phyloP scores from a whole-genome alignment of 1,284 basidiomycete species.

The Malassezia pachydermatis region DNA sequence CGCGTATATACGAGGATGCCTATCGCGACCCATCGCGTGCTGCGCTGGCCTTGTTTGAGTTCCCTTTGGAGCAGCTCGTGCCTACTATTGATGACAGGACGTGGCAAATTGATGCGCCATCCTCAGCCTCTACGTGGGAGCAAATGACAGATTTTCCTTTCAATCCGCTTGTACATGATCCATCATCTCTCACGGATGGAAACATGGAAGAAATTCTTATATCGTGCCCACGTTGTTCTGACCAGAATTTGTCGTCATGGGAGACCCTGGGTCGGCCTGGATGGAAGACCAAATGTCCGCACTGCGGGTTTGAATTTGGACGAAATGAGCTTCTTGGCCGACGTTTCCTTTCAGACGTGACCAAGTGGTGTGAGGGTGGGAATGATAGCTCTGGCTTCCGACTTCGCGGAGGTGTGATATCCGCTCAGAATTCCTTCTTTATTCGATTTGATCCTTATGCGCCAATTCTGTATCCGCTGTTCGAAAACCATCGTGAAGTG shows the following conservation, averaged over 20 bases:
- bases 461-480: neutral
- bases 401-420: neutral
- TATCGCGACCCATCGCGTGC: neutral
- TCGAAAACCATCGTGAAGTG: neutral
- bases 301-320: neutral
- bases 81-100: neutral
- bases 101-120: neutral
- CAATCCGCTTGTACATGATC: neutral
- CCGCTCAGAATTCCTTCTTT: neutral
- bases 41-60: neutral
- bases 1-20: neutral
- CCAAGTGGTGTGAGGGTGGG: neutral
- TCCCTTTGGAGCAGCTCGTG: neutral
- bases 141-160: neutral
- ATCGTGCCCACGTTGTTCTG: neutral
- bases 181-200: too few relatives aligned
- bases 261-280: neutral
- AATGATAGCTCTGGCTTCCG: neutral
- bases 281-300: neutral
- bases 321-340: neutral
- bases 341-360: neutral
- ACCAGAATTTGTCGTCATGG: neutral
- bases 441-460: neutral
- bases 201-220: neutral
- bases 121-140: neutral